Percentiles rank a stretch among this genome's conserved stretches.
phyloP scores from a whole-genome alignment of 2,329 filamentous ascomycete genomes.

The Hymenoscyphus fraxineus region DNA sequence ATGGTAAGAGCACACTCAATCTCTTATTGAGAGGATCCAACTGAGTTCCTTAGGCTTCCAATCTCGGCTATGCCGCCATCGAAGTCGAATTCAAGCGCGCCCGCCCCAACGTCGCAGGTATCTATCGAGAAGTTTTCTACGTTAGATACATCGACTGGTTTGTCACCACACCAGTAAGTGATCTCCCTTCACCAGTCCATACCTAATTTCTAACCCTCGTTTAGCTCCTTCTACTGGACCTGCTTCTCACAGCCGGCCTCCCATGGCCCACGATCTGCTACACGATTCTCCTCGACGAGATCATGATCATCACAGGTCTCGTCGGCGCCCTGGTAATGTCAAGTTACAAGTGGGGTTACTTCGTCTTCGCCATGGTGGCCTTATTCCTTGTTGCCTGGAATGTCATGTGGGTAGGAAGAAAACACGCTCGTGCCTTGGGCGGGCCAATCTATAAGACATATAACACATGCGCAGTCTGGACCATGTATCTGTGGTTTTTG shows the following conservation, averaged over 20 bases:
- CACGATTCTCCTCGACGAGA: conserved; percentile 57
- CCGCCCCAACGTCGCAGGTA: conserved; percentile 43
- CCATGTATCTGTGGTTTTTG: conserved; percentile 59
- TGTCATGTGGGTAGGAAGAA: conserved; percentile 52
- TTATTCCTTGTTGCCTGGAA: conserved; percentile 60
- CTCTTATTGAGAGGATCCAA: background rate
- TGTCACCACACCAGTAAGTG: conserved; percentile 53
- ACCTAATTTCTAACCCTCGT: background rate
- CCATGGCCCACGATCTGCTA: conserved; percentile 62
- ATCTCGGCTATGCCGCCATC: conserved; percentile 61
- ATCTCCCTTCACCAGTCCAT: background rate
- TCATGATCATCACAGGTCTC: conserved; percentile 66
- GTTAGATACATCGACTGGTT: conserved; percentile 63
- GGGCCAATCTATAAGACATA: conserved; percentile 50
- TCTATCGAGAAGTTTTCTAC: conserved; percentile 62
- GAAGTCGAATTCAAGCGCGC: conserved; percentile 53
- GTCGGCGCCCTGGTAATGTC: conserved; percentile 60
- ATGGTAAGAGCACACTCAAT: conserved; percentile 40
- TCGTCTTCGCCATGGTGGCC: conserved; percentile 49
- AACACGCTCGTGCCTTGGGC: conserved; percentile 53
- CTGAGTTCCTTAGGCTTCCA: conserved; percentile 44
- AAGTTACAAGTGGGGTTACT: conserved; percentile 68
- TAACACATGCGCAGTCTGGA: conserved; percentile 53
- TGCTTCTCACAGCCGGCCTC: conserved; percentile 61
- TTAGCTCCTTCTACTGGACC: conserved; percentile 53